Evolutionary conservation across 176 grass and related monocot species (phyloP).

Genomic region (Puya raimondii): DNA sequence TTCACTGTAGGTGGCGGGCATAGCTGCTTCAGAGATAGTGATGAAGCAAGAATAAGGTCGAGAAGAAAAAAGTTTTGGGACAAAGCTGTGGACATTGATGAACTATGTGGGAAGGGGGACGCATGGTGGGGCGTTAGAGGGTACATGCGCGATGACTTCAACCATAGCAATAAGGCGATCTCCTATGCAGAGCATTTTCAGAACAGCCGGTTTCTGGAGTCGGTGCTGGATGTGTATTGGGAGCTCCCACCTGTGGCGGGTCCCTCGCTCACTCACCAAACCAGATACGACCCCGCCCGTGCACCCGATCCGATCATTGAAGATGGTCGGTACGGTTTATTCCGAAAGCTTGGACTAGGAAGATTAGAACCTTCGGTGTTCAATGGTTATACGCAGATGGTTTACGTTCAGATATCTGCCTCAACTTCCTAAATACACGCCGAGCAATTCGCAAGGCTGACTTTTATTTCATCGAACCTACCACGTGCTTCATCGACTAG

Average conservation of each 20-base stretch:
- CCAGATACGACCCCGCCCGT: slow-evolving; percentile 81
- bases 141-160: slow-evolving; percentile 74
- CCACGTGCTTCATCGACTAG: background rate
- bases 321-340: slow-evolving; percentile 58
- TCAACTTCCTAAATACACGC: background rate
- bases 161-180: slow-evolving; percentile 60
- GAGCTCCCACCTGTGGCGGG: slow-evolving; percentile 81
- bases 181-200: slow-evolving; percentile 74
- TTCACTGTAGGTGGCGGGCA: slow-evolving; percentile 51
- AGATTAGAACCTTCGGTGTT: slow-evolving; percentile 61
- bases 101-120: slow-evolving; percentile 61
- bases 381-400: slow-evolving; percentile 94
- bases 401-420: slow-evolving; percentile 56
- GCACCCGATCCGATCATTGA: slow-evolving; percentile 62
- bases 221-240: slow-evolving; percentile 74
- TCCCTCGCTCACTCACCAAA: slow-evolving; percentile 89
- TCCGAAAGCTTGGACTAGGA: slow-evolving; percentile 54
- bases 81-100: slow-evolving; percentile 64
- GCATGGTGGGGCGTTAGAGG: slow-evolving; percentile 89
- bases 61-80: slow-evolving; percentile 59
- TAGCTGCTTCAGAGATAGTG: slow-evolving; percentile 73
- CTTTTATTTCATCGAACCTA: background rate
- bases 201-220: slow-evolving; percentile 73
- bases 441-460: background rate
- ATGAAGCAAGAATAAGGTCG: slow-evolving; percentile 71